Base-by-base conservation (phyloP, 2,329 filamentous ascomycete species). In the Aspergillus sp. region DNA sequence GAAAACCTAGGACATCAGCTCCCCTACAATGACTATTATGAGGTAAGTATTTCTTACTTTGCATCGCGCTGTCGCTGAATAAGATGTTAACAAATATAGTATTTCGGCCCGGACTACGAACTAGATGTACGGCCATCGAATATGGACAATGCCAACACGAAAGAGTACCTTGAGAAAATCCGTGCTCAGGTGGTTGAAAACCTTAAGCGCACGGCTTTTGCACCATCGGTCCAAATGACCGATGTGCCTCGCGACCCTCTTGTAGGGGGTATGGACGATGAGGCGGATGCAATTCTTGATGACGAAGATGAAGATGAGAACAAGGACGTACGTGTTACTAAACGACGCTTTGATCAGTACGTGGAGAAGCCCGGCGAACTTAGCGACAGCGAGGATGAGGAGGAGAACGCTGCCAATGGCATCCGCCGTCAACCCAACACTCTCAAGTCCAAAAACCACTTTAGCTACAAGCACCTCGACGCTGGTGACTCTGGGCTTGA, bases 21-120 rank as follows among this genome's bases (percentile, higher is more conserved):
- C 37, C 91, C 91, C 0, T 97, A 90, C 69, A 97, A 95, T 54
- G 91, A 97, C 73, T 97, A 97, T 69, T 97, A 97, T 62, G 83
- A 85, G 65, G 77, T 79, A 63, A 59, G 68, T 39, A 30, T 10
- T 27, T 4, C 10, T 30, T 13, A n/a, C 35, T 41, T 42, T 41
- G 39, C 6, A n/a, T 33, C n/a, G 9, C n/a, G 10, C n/a, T 38
- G 19, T 55, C 55, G 37, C 7, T 39, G 37, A 19, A 5, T 12
- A 22, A 5, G 19, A 5, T 22, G 12, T 60, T 66, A 56, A 70
- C 41, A 33, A 37, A 5, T n/a, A 35, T 22, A 81, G 75, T 86
- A 86, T 61, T 86, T 85, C 60, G 81, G 78, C 5, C 83, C 83
- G 2, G 83, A 86, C 60, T 86, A 84, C 61, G 81, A 86, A 64